Conservation (phyloP, 2,329 filamentous ascomycete species). For the Penicillium sp. region DNA sequence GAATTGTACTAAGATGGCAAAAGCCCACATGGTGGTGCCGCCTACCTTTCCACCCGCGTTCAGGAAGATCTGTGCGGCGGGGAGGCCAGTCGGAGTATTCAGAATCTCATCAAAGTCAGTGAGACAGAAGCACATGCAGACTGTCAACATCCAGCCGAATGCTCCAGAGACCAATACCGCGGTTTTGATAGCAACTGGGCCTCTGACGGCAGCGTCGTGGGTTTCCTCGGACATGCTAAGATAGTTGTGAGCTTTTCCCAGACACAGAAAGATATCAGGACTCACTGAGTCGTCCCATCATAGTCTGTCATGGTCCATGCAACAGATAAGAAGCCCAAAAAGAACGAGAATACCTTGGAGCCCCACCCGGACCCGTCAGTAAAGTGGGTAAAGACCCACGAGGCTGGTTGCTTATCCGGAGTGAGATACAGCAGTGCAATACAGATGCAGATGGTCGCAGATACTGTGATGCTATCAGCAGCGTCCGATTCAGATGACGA, state of each 20-base stretch:
- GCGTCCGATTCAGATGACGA: not conserved
- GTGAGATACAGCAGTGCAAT: slow-evolving; percentile 58
- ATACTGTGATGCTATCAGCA: slow-evolving; percentile 36
- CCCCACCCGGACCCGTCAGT: slow-evolving; percentile 63
- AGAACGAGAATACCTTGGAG: slow-evolving; percentile 60
- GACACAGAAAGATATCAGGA: not conserved
- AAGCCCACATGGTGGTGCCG: slow-evolving; percentile 61
- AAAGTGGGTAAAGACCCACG: slow-evolving; percentile 61
- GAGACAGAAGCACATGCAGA: slow-evolving; percentile 64
- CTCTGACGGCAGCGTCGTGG: slow-evolving; percentile 60
- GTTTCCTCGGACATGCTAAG: slow-evolving; percentile 64
- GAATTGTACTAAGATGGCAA: slow-evolving; percentile 62
- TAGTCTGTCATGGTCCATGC: slow-evolving; percentile 65
- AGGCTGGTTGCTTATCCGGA: slow-evolving; percentile 57
- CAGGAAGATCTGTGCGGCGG: slow-evolving; percentile 59
- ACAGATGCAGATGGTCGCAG: slow-evolving; percentile 61
- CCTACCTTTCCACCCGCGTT: slow-evolving; percentile 58
- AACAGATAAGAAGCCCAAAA: slow-evolving; percentile 52
- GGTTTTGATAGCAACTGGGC: slow-evolving; percentile 58
- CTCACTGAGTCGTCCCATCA: slow-evolving; percentile 63
- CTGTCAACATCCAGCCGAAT: slow-evolving; percentile 61
- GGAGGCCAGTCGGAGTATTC: slow-evolving; percentile 57
- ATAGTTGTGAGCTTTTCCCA: slow-evolving; percentile 5
- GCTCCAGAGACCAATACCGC: slow-evolving; percentile 60
- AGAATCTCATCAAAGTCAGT: slow-evolving; percentile 58